These are phyloP conservation scores for Picochlorum sp. DNA, from an alignment of 139 green algal genomes.

Conservation along the genomic window DNA sequence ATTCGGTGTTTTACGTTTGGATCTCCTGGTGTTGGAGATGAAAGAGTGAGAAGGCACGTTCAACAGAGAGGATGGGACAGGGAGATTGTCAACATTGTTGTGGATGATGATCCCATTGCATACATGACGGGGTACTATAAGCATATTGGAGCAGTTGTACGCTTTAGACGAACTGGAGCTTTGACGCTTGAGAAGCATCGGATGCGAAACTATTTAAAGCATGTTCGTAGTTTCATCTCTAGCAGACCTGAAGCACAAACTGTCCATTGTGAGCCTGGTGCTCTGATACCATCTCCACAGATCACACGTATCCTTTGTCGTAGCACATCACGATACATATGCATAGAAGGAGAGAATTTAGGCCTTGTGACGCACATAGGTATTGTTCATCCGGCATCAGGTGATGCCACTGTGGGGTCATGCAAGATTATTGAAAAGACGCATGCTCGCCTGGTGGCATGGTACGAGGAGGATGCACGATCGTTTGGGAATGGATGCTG, in stretches of 20 bases:
- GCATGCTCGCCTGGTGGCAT: no score
- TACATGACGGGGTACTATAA: background rate
- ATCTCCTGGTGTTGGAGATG: background rate
- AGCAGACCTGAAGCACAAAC: background rate
- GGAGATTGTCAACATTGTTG: background rate
- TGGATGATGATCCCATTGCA: constrained; percentile 10
- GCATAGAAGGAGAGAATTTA: no score
- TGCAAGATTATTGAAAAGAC: no score
- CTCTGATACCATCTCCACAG: background rate
- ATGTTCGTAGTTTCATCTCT: background rate
- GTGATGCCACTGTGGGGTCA: no score
- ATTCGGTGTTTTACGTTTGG: constrained; percentile 5
- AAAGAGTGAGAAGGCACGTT: background rate
- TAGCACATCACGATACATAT: no score
- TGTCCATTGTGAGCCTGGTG: background rate
- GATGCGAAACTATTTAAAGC: background rate
- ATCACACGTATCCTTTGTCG: background rate
- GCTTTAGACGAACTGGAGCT: background rate
- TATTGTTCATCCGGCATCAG: no score
- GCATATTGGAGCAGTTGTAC: background rate
- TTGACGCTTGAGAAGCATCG: background rate
- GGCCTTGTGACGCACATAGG: no score
- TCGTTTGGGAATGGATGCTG: no score
- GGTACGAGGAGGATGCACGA: no score
- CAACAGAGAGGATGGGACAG: background rate